These are phyloP conservation scores for Anisodus acutangulus DNA, from an alignment of 257 asterid species.

Conservation along the genomic window DNA sequence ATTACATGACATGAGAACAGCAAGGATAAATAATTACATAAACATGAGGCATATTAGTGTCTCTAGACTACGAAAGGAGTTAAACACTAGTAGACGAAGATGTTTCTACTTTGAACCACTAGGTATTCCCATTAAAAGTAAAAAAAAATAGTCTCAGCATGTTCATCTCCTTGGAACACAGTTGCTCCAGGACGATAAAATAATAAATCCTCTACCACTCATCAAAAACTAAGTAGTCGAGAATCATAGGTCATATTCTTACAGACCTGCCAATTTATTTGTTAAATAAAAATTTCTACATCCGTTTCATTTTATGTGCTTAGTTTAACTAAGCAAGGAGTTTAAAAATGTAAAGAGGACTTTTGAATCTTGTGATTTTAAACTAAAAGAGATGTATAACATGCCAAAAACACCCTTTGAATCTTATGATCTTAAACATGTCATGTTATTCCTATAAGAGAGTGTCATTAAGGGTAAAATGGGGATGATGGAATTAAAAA, in stretches of 20 bases:
- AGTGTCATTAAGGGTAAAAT: background rate
- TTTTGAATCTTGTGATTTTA: background rate
- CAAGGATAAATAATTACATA: background rate
- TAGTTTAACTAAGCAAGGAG: background rate
- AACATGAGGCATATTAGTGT: background rate
- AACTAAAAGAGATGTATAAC: background rate
- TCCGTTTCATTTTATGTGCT: background rate
- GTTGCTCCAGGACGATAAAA: background rate
- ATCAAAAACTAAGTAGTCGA: background rate
- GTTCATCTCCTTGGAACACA: background rate
- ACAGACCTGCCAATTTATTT: background rate
- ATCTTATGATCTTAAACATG: background rate
- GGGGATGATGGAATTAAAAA: background rate
- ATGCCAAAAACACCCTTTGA: background rate
- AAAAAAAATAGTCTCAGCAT: slow-evolving; percentile 8
- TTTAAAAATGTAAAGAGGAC: background rate
- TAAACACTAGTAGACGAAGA: background rate
- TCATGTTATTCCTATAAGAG: slow-evolving; percentile 1
- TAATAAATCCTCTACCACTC: background rate
- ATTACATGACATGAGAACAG: slow-evolving; percentile 12
- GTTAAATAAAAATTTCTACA: background rate
- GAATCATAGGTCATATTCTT: background rate
- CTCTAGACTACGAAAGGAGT: background rate
- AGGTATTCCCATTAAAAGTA: background rate
- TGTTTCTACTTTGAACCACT: slow-evolving; percentile 12